These are phyloP conservation scores for Rehmannia glutinosa DNA, from an alignment of 257 asterid species.

Conservation along the genomic window DNA sequence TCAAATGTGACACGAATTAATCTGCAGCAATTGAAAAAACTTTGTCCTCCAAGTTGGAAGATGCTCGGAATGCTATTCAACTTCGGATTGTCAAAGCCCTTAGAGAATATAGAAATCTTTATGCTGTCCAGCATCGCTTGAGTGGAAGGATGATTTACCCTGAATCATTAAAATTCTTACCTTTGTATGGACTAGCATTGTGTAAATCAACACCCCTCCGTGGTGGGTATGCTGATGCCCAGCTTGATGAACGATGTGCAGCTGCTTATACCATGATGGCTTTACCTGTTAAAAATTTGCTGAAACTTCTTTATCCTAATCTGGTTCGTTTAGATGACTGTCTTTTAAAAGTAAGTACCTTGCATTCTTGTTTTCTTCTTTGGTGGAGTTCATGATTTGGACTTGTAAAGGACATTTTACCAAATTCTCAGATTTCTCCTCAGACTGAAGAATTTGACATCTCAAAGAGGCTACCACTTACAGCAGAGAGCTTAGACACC, in stretches of 20 bases:
- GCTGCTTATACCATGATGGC: slow-evolving; percentile 84
- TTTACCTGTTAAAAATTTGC: slow-evolving; percentile 60
- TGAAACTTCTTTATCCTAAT: slow-evolving; percentile 78
- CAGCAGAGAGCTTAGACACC: slow-evolving; percentile 84
- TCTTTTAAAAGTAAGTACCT: slow-evolving; percentile 47
- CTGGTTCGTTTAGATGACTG: slow-evolving; percentile 60
- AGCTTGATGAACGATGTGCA: slow-evolving; percentile 70
- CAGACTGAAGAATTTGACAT: slow-evolving; percentile 44
- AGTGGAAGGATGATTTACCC: slow-evolving; percentile 90
- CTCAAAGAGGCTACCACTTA: slow-evolving; percentile 67
- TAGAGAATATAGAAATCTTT: slow-evolving; percentile 86
- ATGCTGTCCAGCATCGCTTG: slow-evolving; percentile 91
- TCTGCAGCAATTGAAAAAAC: slow-evolving; percentile 94
- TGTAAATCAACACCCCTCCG: slow-evolving; percentile 76
- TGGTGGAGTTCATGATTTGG: slow-evolving; percentile 19
- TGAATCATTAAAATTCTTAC: slow-evolving; percentile 69
- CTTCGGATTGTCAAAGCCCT: slow-evolving; percentile 83
- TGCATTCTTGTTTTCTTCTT: slow-evolving; percentile 6
- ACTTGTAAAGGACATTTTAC: slow-evolving; percentile 17
- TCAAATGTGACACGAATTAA: slow-evolving; percentile 15
- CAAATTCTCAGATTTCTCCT: slow-evolving; percentile 31
- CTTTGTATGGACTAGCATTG: slow-evolving; percentile 66
- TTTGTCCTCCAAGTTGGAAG: slow-evolving; percentile 83
- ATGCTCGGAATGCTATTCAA: slow-evolving; percentile 71
- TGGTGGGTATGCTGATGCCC: slow-evolving; percentile 87